phyloP scores from a whole-genome alignment of 2,329 filamentous ascomycete species.

The Incumbomyces lentus region DNA sequence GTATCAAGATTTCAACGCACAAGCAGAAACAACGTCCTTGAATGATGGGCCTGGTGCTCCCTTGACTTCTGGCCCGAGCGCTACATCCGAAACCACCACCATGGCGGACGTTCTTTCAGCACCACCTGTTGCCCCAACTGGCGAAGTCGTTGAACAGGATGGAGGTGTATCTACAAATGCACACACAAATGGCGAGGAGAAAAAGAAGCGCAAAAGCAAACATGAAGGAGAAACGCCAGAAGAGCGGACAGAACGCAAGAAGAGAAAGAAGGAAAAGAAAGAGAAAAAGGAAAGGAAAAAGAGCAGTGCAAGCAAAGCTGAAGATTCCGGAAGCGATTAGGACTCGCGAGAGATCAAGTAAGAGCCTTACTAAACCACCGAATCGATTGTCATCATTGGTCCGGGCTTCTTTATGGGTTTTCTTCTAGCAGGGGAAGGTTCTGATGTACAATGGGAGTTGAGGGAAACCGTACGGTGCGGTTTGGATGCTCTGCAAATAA shows the following conservation, averaged over 20 bases:
- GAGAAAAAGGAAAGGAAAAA: conserved; percentile 36
- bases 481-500: too few species aligned
- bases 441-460: too few species aligned
- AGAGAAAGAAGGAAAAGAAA: conserved; percentile 45
- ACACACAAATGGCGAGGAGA: conserved; percentile 29
- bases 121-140: conserved; percentile 22
- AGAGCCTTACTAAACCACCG: too few species aligned
- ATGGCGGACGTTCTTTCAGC: conserved; percentile 27
- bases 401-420: too few species aligned
- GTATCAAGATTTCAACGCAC: conserved; percentile 79
- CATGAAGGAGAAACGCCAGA: conserved; percentile 46
- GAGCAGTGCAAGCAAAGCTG: conserved; percentile 13
- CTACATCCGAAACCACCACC: conserved; percentile 34
- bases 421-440: too few species aligned
- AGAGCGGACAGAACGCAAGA: conserved; percentile 39
- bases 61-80: conserved; percentile 35
- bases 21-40: conserved; percentile 21
- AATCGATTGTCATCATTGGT: too few species aligned
- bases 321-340: conserved; percentile 14
- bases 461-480: too few species aligned
- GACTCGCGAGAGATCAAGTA: too few species aligned
- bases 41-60: conserved; percentile 27
- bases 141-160: conserved; percentile 31
- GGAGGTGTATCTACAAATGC: conserved; percentile 30
- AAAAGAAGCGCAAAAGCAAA: conserved; percentile 45